phyloP scores from a whole-genome alignment of 768 basidiomycete species.

The Sporobolomyces pararoseus region DNA sequence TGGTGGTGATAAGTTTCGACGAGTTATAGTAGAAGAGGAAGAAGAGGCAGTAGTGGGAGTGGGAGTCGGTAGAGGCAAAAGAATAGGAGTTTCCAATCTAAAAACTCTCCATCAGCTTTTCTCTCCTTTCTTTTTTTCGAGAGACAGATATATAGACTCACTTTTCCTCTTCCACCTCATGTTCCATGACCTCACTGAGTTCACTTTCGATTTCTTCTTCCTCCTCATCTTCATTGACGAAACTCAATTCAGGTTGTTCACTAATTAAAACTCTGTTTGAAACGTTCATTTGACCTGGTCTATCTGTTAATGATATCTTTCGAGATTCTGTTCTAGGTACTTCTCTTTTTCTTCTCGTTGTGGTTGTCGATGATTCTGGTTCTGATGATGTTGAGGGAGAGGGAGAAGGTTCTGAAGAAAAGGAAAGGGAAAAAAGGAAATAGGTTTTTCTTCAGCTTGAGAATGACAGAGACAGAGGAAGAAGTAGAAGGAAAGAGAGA shows the following conservation, averaged over 20 bases:
- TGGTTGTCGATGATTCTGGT: too few species aligned
- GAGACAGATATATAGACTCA: neutral
- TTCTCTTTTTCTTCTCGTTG: too few species aligned
- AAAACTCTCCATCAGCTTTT: too few species aligned
- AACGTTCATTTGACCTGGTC: neutral
- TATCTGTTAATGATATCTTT: neutral
- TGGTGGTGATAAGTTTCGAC: neutral
- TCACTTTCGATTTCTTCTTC: neutral
- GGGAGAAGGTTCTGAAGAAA: too few species aligned
- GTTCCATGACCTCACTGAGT: neutral
- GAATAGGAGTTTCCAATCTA: neutral
- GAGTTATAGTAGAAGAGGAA: neutral
- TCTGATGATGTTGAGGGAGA: too few species aligned
- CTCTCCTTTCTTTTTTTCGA: too few species aligned
- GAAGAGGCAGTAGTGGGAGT: neutral
- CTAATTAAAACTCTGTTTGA: neutral
- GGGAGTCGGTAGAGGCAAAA: neutral
- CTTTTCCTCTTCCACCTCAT: neutral
- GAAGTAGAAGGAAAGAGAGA: too few species aligned
- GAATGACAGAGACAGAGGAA: too few species aligned
- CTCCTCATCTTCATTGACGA: neutral
- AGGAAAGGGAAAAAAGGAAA: too few species aligned
- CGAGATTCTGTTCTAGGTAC: too few species aligned
- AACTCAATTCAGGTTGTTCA: conserved; percentile 10
- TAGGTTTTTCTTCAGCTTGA: too few species aligned